Percentiles rank a stretch among this genome's conserved stretches.
phyloP scores from a whole-genome alignment of 1,139 yeast genomes.

The Taphrina deformans region DNA sequence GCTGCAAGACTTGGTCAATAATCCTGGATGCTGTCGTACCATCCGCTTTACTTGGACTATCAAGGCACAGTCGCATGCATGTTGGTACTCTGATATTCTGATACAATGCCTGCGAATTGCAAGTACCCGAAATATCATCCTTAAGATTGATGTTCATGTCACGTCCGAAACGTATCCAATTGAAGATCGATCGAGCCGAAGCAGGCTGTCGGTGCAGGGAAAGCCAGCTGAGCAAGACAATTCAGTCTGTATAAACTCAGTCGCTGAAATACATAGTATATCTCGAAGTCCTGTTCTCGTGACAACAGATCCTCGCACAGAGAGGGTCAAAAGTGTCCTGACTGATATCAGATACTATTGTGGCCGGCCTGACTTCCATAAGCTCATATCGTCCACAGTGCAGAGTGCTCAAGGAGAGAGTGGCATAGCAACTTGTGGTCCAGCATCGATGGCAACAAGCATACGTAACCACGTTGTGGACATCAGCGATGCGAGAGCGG shows the following conservation, averaged over 20 bases:
- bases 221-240: background rate
- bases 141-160: background rate
- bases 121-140: background rate
- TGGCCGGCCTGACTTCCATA: constrained; percentile 35
- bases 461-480: constrained; percentile 36
- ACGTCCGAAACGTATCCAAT: background rate
- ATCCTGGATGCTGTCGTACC: constrained; percentile 6
- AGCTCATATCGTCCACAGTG: constrained; percentile 28
- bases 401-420: constrained; percentile 39
- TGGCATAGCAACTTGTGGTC: constrained; percentile 40
- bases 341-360: background rate
- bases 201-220: background rate
- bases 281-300: too few species aligned
- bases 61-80: constrained; percentile 24
- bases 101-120: background rate
- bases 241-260: background rate
- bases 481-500: constrained; percentile 39
- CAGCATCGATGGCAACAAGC: constrained; percentile 30
- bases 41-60: constrained; percentile 39
- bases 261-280: too few species aligned
- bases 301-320: background rate
- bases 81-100: constrained; percentile 20
- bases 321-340: background rate
- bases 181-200: background rate
- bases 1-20: constrained; percentile 26